Evolutionary conservation across 176 grass and related monocot species (phyloP), one percentile per base, ranked within the genome.

Genomic region (Aegilops sharonensis): DNA sequence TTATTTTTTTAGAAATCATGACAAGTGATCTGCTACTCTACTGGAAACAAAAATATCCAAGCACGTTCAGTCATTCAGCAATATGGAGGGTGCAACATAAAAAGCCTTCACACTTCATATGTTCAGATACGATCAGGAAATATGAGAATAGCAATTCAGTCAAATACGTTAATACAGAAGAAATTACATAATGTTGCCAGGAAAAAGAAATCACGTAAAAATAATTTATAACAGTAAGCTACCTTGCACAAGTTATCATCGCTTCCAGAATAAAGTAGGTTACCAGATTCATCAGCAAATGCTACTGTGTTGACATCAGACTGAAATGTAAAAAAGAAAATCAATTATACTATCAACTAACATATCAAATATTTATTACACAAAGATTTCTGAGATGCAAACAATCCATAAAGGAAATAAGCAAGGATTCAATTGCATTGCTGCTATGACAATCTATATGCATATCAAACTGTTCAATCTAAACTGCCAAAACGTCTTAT

Each of bases 201-300:
- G 9, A 63, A 63, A 24, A 25, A 10, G 8, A 25, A 24, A 14
- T 18, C 13, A 50, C 42, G 2, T 30, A 77, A 77, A 32, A 77
- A 20, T 29, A 67, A 64, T 42, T 80, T 72, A 24, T 17, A 89
- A 76, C 14, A 91, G 61, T 5, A 79, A 81, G 59, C 45, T 92
- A 97, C 95, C 90, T 97, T 94, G 91, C 95, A 97, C 34, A 97
- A 64, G 86, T 68, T 89, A 83, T 97, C 95, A 64, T 93, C 92
- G 18, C 90, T 97, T 84, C 95, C 95, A 31, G 95, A 97, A 82
- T 91, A 97, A 86, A 97, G 85, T 32, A 97, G 81, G 86, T 97
- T 87, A 8, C 95, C 87, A 32, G 85, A 89, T 85, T 91, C 92
- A 86, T 97, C 92, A 68, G 90, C 90, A 83, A 97, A 97, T 31